phyloP scores from a whole-genome alignment of 495 filamentous ascomycete genomes.

The Chaetomium cochliodes region DNA sequence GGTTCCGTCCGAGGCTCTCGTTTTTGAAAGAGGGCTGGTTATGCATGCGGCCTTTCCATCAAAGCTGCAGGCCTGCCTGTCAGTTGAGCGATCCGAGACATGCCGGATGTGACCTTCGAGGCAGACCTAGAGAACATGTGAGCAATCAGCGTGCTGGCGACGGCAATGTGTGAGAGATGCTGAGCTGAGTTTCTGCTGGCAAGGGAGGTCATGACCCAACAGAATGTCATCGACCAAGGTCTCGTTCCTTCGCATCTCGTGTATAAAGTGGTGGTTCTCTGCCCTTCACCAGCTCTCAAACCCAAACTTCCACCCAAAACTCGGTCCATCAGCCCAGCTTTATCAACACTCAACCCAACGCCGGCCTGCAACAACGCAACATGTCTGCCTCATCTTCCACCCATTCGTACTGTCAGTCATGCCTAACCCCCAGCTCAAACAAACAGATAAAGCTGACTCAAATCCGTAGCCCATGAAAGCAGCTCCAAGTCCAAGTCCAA shows the following conservation, averaged over 20 bases:
- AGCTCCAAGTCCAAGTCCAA: conserved; percentile 18
- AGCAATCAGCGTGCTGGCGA: neutral
- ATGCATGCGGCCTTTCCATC: conserved; percentile 3
- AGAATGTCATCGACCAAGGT: neutral
- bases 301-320: neutral
- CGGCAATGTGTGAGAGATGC: neutral
- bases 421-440: neutral
- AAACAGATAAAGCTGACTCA: neutral
- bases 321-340: neutral
- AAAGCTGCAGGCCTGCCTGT: neutral
- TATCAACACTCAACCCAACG: neutral
- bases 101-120: conserved; percentile 20
- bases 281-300: neutral
- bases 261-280: conserved; percentile 4
- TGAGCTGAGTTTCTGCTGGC: neutral
- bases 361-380: neutral
- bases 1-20: neutral
- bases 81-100: conserved; percentile 23
- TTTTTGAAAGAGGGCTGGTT: neutral
- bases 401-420: neutral
- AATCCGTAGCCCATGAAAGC: conserved; percentile 5
- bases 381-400: conserved; percentile 5
- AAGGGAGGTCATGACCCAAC: neutral
- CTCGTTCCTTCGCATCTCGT: neutral
- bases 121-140: conserved; percentile 7